Conservation (phyloP, 2,329 filamentous ascomycete genomes). For the Colletotrichum siamense region DNA sequence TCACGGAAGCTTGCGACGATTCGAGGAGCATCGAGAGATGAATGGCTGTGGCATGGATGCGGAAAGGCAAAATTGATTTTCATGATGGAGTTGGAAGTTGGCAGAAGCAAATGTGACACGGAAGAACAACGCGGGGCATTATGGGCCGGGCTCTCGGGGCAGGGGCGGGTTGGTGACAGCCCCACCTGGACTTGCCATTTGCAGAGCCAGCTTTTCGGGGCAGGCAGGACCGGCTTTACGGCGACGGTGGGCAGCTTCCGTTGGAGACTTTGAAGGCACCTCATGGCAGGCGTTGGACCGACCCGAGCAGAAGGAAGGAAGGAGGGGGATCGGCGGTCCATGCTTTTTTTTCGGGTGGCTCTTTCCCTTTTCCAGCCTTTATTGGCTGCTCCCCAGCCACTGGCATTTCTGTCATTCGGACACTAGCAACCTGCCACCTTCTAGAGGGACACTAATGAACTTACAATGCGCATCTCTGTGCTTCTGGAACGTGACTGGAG, state of each 20-base stretch:
- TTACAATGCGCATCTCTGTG: not conserved
- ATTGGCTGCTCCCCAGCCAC: not conserved
- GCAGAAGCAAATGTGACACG: not conserved
- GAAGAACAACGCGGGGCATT: not conserved
- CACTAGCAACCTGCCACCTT: not conserved
- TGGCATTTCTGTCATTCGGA: not conserved
- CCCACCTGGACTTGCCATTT: not conserved
- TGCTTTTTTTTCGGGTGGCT: conserved; percentile 2
- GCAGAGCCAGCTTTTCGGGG: not conserved
- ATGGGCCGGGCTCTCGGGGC: not conserved
- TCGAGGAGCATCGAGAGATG: not conserved
- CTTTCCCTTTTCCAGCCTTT: not conserved
- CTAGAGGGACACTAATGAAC: not conserved
- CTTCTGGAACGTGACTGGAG: not conserved
- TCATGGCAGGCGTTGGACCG: not conserved
- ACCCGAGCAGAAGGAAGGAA: not conserved
- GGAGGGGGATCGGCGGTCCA: conserved; percentile 17
- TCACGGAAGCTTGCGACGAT: accelerated
- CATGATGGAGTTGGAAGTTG: not conserved
- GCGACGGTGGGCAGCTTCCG: not conserved
- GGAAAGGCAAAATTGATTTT: not conserved
- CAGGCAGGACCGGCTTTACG: not conserved
- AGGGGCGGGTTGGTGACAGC: not conserved
- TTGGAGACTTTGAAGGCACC: not conserved
- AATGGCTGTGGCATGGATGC: not conserved